Base-by-base conservation (phyloP, 192 early-diverging fungal genomes). In the Jimgerdemannia lactiflua region DNA sequence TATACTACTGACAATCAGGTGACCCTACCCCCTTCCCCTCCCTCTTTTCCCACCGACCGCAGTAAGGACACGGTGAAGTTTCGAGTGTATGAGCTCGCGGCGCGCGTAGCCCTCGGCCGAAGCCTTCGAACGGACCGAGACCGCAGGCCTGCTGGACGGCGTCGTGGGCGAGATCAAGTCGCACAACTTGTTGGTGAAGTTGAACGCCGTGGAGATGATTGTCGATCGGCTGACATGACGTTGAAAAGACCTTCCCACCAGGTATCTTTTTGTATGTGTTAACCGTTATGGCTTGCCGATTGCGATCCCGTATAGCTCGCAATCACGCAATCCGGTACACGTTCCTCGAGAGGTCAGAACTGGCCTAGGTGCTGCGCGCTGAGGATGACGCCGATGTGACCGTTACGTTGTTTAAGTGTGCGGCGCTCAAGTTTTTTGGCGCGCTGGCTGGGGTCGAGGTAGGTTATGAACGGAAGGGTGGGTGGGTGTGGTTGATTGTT, bases 131-230 rank as follows among this genome's bases (percentile, higher is more conserved):
- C 29, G 42, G 41, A 75, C 72, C 42, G 84, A 86, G 18, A 14
- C 59, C n/a, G 76, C 78, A 2, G 84, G 79, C 43, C 44, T 85
- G 4, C 65, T 88, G 19, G 41, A 76, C 18, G 29, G 68, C 18
- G 63, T 88, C n/a, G 66, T 75, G 14, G 69, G 66, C 7, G 82
- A 86, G 65, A 42, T 85, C n/a, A 71, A 84, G 10, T 76, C 76
- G 3, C 54, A 69, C 41, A 86, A 88, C 69, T 41, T 87, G 4
- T 75, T 88, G 75, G 8, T 81, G 6, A 76, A 74, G 39, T 70
- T 87, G 11, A 88, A 88, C 72, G 82, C 83, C 6, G 76, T 88
- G 39, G 84, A 88, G 70, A 68, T 84, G 7, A 71, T 86, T n/a
- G n/a, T n/a, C n/a, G n/a, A 68, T 75, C 66, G 18, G n/a, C n/a